These are phyloP conservation scores for Amylostereum areolatum DNA, from an alignment of 1,284 basidiomycete genomes.

Conservation along the genomic window DNA sequence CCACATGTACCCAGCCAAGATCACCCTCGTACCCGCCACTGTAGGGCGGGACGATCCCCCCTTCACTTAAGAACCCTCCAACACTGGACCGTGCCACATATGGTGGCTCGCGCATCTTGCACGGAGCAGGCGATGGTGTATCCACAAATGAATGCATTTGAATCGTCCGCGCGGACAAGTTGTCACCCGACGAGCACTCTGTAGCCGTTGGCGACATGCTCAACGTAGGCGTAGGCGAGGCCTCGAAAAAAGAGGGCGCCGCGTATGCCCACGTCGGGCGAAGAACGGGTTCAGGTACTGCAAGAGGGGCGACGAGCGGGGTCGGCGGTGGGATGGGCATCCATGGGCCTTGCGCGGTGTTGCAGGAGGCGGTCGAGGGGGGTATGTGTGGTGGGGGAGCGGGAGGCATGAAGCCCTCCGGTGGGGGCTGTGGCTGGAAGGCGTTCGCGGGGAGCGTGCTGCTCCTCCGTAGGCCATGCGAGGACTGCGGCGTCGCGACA, in stretches of 20 bases:
- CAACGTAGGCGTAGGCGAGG: slow-evolving; percentile 12
- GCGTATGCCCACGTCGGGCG: background rate
- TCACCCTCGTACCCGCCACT: too few species aligned
- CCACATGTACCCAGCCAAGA: too few species aligned
- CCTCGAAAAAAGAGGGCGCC: slow-evolving; percentile 1
- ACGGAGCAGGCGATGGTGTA: slow-evolving; percentile 13
- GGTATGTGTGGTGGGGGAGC: background rate
- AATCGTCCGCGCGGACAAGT: slow-evolving; percentile 24
- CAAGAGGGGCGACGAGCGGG: background rate
- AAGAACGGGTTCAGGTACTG: too few species aligned
- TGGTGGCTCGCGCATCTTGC: slow-evolving; percentile 2
- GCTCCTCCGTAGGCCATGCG: slow-evolving; percentile 7
- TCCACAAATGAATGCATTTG: slow-evolving; percentile 24
- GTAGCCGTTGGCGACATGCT: slow-evolving; percentile 11
- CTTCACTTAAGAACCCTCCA: too few species aligned
- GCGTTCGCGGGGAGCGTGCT: slow-evolving; percentile 6
- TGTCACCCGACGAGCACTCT: slow-evolving; percentile 20
- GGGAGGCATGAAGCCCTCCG: background rate
- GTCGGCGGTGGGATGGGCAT: slow-evolving; percentile 5
- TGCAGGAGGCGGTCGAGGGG: background rate
- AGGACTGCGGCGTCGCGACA: background rate
- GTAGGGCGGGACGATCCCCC: too few species aligned
- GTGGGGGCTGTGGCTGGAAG: background rate
- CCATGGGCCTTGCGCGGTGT: slow-evolving; percentile 6
- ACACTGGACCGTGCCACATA: too few species aligned